phyloP scores from a whole-genome alignment of 345 rosid genomes.

The Aegle marmelos region DNA sequence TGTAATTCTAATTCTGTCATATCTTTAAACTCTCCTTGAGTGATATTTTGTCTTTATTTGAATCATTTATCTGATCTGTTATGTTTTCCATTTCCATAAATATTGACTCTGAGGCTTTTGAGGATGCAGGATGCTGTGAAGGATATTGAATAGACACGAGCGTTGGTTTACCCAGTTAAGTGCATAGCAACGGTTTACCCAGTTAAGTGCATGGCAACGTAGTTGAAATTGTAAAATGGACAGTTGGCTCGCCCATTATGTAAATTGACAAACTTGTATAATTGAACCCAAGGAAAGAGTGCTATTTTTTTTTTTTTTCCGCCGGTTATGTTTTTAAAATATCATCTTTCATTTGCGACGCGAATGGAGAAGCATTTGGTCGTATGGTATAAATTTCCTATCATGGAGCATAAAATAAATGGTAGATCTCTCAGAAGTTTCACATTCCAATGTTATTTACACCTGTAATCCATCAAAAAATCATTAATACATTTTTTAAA shows the following conservation, averaged over 20 bases:
- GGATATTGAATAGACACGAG: constrained; percentile 48
- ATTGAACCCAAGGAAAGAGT: background rate
- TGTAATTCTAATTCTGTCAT: too few relatives aligned
- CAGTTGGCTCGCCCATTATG: background rate
- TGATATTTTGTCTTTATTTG: background rate
- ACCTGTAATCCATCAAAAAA: too few relatives aligned
- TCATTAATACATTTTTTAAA: too few relatives aligned
- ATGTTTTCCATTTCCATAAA: background rate
- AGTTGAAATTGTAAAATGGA: constrained; percentile 7
- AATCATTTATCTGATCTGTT: background rate
- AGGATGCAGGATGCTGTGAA: constrained; percentile 65
- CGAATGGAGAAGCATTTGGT: too few relatives aligned
- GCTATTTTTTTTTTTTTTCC: background rate
- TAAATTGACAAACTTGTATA: constrained; percentile 7
- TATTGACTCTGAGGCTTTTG: background rate
- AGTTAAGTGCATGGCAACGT: background rate
- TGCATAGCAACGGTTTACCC: background rate
- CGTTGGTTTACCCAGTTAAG: background rate
- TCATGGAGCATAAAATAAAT: too few relatives aligned
- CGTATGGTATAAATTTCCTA: too few relatives aligned
- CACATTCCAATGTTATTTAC: too few relatives aligned
- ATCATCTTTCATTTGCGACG: too few relatives aligned
- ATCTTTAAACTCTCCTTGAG: background rate
- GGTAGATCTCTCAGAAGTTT: too few relatives aligned
- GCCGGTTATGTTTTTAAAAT: too few relatives aligned